Conservation (phyloP, 805 yeast genomes). For the Blastobotrys robertii region DNA sequence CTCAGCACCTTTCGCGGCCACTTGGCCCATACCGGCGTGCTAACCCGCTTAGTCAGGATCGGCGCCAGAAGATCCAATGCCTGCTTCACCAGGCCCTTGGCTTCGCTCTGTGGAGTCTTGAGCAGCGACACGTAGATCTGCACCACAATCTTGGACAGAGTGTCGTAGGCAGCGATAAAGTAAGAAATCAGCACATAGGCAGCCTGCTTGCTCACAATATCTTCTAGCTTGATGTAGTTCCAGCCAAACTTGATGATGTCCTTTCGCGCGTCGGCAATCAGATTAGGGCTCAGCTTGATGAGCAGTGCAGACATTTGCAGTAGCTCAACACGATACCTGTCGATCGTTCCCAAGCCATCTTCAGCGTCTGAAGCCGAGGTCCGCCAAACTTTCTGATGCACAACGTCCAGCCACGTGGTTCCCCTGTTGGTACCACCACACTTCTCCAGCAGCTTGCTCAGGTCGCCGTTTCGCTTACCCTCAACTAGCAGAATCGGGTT, state of each 20-base stretch:
- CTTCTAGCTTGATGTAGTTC: slow-evolving; percentile 86
- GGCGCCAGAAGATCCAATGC: slow-evolving; percentile 87
- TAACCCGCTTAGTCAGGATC: slow-evolving; percentile 61
- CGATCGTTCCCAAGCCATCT: slow-evolving; percentile 55
- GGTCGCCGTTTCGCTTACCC: slow-evolving; percentile 38
- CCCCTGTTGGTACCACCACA: slow-evolving; percentile 20
- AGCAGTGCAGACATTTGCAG: slow-evolving; percentile 73
- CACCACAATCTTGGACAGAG: slow-evolving; percentile 79
- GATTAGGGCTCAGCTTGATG: slow-evolving; percentile 54
- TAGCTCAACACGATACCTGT: slow-evolving; percentile 64
- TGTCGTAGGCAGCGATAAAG: slow-evolving; percentile 80
- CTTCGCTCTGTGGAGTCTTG: slow-evolving; percentile 77
- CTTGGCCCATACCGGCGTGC: slow-evolving; percentile 66
- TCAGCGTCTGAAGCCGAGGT: slow-evolving; percentile 30
- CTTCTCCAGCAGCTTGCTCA: slow-evolving; percentile 37
- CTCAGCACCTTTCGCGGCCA: slow-evolving; percentile 90
- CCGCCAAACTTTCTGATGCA: slow-evolving; percentile 67
- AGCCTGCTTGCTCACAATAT: slow-evolving; percentile 78
- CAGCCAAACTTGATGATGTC: slow-evolving; percentile 90
- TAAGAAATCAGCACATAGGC: slow-evolving; percentile 84
- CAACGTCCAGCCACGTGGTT: slow-evolving; percentile 49
- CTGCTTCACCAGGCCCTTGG: slow-evolving; percentile 71
- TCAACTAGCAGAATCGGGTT: slow-evolving; percentile 59
- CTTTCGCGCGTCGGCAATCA: slow-evolving; percentile 54
- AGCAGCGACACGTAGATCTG: slow-evolving; percentile 87